Conservation (phyloP, 306 rosid genomes). For the Rosa chinensis region DNA sequence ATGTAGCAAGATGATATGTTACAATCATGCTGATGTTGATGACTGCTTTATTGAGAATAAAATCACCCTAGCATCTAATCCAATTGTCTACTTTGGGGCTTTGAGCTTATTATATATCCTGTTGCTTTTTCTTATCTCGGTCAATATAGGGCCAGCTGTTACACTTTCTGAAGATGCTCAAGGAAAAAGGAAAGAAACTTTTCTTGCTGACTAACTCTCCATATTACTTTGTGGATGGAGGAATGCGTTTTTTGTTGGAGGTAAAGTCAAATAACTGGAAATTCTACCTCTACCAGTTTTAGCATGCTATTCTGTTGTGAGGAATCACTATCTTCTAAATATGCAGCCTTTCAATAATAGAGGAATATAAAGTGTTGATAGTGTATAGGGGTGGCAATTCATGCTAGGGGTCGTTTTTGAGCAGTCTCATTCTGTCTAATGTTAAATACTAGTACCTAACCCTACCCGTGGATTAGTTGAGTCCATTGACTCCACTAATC, state of each 20-base stretch:
- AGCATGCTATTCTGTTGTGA: background rate
- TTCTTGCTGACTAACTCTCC: constrained; percentile 96
- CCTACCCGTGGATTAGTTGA: background rate
- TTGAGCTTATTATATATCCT: constrained; percentile 13
- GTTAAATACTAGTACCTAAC: background rate
- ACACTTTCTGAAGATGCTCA: constrained; percentile 75
- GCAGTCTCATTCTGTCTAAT: too few species aligned
- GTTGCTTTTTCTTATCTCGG: constrained; percentile 21
- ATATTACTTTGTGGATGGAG: constrained; percentile 87
- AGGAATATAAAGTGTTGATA: background rate
- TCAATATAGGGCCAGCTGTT: constrained; percentile 60
- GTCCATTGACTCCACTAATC: background rate
- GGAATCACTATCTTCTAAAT: background rate
- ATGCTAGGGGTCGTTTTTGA: too few species aligned
- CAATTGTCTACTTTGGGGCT: constrained; percentile 5
- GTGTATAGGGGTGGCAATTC: too few species aligned
- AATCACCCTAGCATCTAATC: constrained; percentile 12
- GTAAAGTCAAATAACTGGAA: constrained; percentile 41
- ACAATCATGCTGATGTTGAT: constrained; percentile 24
- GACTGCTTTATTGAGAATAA: constrained; percentile 16
- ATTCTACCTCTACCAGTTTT: constrained; percentile 14
- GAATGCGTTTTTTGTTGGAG: constrained; percentile 90
- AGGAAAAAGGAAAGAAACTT: constrained; percentile 89
- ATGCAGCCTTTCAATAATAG: background rate
- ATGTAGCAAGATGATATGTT: constrained; percentile 9